phyloP scores from a whole-genome alignment of 345 rosid species.

The Mercurialis annua region DNA sequence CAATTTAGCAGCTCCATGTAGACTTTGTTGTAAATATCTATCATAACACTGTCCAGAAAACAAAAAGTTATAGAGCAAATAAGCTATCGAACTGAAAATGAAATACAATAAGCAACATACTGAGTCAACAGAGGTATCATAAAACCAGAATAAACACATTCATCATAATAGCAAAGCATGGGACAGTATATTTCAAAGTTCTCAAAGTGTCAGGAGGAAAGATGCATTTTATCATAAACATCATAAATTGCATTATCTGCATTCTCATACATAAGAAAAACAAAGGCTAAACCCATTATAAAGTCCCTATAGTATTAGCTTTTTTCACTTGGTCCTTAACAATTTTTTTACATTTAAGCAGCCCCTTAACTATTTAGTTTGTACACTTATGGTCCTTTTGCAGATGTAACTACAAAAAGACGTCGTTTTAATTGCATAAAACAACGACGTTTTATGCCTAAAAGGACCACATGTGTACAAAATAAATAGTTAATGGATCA shows the following conservation, averaged over 20 bases:
- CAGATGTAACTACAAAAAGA: too few species aligned
- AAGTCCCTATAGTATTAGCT: too few species aligned
- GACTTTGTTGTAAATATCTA: constrained; percentile 67
- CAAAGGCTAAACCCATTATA: too few species aligned
- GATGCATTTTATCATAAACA: not conserved
- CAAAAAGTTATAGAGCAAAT: constrained; percentile 9
- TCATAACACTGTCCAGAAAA: constrained; percentile 70
- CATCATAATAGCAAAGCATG: not conserved
- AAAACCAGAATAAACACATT: not conserved
- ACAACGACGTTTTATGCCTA: too few species aligned
- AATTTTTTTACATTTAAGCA: too few species aligned
- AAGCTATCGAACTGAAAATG: not conserved
- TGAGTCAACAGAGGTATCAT: not conserved
- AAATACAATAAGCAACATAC: not conserved
- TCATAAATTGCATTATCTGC: too few species aligned
- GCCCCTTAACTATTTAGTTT: too few species aligned
- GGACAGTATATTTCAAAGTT: not conserved
- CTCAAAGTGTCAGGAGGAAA: not conserved
- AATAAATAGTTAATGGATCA: too few species aligned
- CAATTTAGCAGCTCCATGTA: constrained; percentile 67
- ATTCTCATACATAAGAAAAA: not conserved
- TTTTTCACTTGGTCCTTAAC: too few species aligned
- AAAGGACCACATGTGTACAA: too few species aligned
- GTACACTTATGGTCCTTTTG: too few species aligned
- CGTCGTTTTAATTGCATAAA: too few species aligned